Base-by-base conservation (phyloP, 352 stramenopile species). In the Phytophthora vignae region DNA sequence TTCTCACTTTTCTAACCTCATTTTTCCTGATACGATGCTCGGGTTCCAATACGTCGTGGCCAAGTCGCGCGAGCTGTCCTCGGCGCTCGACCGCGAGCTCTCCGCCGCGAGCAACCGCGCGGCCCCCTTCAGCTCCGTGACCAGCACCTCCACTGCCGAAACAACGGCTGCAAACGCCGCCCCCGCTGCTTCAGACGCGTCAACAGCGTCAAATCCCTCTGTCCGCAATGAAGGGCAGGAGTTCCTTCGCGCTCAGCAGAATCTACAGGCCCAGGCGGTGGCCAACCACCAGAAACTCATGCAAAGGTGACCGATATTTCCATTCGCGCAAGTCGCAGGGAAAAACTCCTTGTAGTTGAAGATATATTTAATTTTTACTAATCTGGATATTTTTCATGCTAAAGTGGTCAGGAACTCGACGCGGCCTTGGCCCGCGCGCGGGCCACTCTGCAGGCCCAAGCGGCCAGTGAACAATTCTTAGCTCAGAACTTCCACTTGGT, bases 21-120 rank as follows among this genome's bases (percentile, higher is more conserved):
- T 36, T 60, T 54, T 53, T 27, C 46, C 46, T 19, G 21, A 29
- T 15, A 60, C 25, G 17, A 92, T 93, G 85, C 62, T 91, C 27
- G 76, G 86, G 12, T 78, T 93, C 73, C 87, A 93, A 71, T 92
- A 89, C 72, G 73, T 93, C 49, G 83, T 93, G 52, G 83, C 82
- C 69, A 93, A 93, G 80, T 92, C 84, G 58, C 89, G 82, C 44
- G 86, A 91, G 70, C 74, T 92, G 52, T 84, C 84, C 50, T 84
- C 78, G 38, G 86, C 73, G 57, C 74, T 92, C 1, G 84, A 93
- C 49, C 76, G 78, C 17, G 74, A 82, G 81, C 59, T 80, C 27
- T 77, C 63, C 1, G 64, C 55, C 21, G 60, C 66, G 9, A 79
- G 67, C 29, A 72, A 38, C 25, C 71, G 65, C 44, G 55, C 71